phyloP scores from a whole-genome alignment of 2,329 filamentous ascomycete species.

The Allantophomopsis cytisporea region DNA sequence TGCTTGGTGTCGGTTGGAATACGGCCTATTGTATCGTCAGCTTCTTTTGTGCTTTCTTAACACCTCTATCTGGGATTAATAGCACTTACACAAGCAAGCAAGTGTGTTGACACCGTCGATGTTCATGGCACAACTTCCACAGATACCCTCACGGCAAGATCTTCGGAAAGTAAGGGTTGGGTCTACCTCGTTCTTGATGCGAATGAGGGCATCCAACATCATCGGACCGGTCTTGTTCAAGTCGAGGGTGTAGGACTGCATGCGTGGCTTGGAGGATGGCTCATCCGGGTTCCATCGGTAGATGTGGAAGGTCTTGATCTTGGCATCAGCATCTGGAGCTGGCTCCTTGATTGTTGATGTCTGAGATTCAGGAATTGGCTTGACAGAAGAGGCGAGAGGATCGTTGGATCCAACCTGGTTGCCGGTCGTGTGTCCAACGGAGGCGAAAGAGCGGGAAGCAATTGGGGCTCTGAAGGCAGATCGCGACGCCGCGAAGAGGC shows the following conservation, averaged over 20 bases:
- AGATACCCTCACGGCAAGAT: constrained; percentile 96
- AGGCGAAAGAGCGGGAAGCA: constrained; percentile 38
- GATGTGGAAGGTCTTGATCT: constrained; percentile 91
- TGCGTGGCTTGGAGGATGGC: constrained; percentile 82
- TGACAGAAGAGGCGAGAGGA: not conserved
- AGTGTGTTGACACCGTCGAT: constrained; percentile 98
- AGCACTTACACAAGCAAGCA: constrained; percentile 80
- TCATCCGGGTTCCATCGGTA: constrained; percentile 97
- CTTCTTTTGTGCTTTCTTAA: constrained; percentile 1
- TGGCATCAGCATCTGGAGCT: constrained; percentile 45
- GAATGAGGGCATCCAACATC: constrained; percentile 91
- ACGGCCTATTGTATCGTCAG: constrained; percentile 49
- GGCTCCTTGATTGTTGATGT: constrained; percentile 25
- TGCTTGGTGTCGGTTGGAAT: constrained; percentile 73
- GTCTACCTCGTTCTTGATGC: constrained; percentile 98
- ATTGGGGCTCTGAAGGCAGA: constrained; percentile 20
- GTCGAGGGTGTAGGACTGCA: constrained; percentile 92
- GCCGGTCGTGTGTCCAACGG: constrained; percentile 22
- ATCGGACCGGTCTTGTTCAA: constrained; percentile 98
- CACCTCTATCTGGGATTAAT: not conserved
- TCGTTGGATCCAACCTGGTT: not conserved
- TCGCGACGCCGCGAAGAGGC: constrained; percentile 32
- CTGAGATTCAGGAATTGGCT: not conserved
- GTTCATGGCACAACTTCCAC: constrained; percentile 98
- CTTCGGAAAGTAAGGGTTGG: constrained; percentile 91